Conservation (phyloP, 2,329 filamentous ascomycete genomes). For the Xylaria digitata region DNA sequence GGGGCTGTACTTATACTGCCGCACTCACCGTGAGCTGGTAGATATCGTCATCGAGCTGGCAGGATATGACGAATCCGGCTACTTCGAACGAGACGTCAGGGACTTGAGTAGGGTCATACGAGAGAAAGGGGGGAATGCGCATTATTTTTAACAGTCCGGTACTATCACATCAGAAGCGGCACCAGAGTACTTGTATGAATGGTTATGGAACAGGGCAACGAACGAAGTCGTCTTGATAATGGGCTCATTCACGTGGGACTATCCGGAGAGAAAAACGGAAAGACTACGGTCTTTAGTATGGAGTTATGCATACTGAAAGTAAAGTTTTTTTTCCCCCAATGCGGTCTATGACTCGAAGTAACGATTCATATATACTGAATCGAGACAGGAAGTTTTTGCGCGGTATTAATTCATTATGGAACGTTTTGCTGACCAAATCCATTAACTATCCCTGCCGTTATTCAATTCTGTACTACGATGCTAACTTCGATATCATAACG, state of each 20-base stretch:
- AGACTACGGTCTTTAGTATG: not conserved
- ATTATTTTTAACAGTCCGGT: not conserved
- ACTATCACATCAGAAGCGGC: too few species aligned
- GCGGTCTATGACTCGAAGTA: too few species aligned
- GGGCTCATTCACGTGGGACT: too few species aligned
- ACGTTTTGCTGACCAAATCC: too few species aligned
- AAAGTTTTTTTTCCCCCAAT: too few species aligned
- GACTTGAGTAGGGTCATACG: constrained; percentile 34
- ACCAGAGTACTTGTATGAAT: not conserved
- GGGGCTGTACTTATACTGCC: constrained; percentile 38
- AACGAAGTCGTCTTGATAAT: not conserved
- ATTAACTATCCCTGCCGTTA: too few species aligned
- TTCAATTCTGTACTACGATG: too few species aligned
- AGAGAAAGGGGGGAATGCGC: constrained; percentile 20
- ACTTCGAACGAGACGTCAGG: constrained; percentile 31
- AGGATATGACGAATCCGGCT: constrained; percentile 20
- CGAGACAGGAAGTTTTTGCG: too few species aligned
- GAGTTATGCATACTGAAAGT: not conserved
- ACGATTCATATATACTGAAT: too few species aligned
- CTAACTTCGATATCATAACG: too few species aligned
- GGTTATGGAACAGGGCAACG: too few species aligned
- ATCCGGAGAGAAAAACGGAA: not conserved
- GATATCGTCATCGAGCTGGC: constrained; percentile 38
- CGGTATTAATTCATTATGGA: too few species aligned
- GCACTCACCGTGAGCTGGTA: constrained; percentile 33